Evolutionary conservation across 208 protist species (phyloP).

Genomic region (Acanthamoeba royreba): DNA sequence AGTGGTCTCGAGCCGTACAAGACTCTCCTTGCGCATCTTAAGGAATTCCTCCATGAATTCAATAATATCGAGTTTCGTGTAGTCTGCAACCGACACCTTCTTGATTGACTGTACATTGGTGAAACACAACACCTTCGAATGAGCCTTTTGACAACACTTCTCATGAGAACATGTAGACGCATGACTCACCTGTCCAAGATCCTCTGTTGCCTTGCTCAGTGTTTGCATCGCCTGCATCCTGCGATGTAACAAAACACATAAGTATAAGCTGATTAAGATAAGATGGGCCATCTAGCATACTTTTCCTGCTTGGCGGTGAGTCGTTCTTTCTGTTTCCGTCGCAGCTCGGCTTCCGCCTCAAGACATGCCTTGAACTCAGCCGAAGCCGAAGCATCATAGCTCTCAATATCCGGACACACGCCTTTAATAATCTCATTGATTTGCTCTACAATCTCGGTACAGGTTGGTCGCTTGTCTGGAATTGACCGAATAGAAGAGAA

Average conservation of each 20-base stretch:
- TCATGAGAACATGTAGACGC: background rate
- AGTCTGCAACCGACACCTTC: background rate
- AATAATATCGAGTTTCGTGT: background rate
- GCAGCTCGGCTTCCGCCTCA: background rate
- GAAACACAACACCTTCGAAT: too few relatives aligned
- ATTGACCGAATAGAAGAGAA: background rate
- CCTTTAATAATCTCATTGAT: background rate
- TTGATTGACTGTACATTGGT: background rate
- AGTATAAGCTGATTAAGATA: background rate
- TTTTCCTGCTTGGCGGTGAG: background rate
- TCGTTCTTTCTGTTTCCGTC: background rate
- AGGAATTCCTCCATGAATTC: constrained; percentile 12
- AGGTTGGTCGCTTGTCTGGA: background rate
- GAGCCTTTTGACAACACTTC: too few relatives aligned
- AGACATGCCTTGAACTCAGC: background rate
- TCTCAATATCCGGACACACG: background rate
- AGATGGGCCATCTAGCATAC: background rate
- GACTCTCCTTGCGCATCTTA: background rate
- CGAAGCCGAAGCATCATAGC: background rate
- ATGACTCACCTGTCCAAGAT: too few relatives aligned
- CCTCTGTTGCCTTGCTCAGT: too few relatives aligned
- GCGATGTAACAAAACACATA: background rate
- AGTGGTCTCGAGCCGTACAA: too few relatives aligned
- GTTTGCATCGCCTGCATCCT: too few relatives aligned
- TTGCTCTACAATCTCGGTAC: background rate